Base-by-base conservation (phyloP, 345 rosid genomes). In the Lepidium aucheri region DNA sequence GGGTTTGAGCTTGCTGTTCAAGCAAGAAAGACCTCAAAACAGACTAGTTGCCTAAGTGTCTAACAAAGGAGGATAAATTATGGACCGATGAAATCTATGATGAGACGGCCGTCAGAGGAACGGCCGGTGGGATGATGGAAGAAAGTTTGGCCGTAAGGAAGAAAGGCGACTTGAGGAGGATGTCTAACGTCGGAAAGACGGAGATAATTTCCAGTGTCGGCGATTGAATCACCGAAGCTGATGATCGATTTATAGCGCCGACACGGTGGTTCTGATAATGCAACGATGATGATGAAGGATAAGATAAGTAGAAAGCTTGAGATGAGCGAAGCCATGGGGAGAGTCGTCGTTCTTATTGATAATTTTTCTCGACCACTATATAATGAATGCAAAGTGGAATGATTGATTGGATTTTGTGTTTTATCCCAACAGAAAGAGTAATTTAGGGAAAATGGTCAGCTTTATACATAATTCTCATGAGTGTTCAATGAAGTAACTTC, bases 171-270 rank as follows among this genome's bases (percentile, higher is more conserved):
- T n/a, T 46, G 70, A 47, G 70, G 70, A 10, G 32, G 71, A 9
- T 15, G 41, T n/a, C 22, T 63, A 8, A 2, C 43, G 39, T 14
- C 61, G 36, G 68, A 57, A 40, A 77, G 46, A 30, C 3, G 39
- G 5, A 72, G 32, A 13, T 14, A 42, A 57, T 79, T 81, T 12
- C 86, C 88, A 1, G 84, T 82, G 10, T 82, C 88, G 8, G 85
- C 73, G 7, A 78, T 30, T 3, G 88, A 84, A 63, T 84, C 88
- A 13, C 88, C 88, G 49, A 84, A 81, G 81, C 85, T 79, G 65
- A 84, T 61, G 63, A 84, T 72, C 8, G 86, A 76, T 18, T 26
- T 11, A 43, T 32, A 56, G 11, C 33, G 63, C 12, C 11, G 46
- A 57, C 65, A 61, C 6, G 4, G 74, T n/a, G 67, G 12, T 20